These are phyloP conservation scores for Clathrus columnatus DNA, from an alignment of 768 basidiomycete genomes.

Conservation along the genomic window DNA sequence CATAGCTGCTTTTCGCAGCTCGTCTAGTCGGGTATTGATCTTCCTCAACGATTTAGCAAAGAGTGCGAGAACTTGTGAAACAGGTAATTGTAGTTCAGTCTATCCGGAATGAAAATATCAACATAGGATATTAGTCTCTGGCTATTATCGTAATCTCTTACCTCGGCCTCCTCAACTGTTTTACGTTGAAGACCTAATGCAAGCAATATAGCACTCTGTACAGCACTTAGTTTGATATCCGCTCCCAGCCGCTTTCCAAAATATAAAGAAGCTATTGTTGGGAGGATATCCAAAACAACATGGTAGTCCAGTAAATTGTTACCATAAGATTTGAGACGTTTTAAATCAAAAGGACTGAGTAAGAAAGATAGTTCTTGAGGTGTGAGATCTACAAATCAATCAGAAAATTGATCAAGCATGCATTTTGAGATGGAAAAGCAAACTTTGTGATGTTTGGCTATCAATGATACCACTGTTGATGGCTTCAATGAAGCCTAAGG, in stretches of 20 bases:
- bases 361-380: conserved; percentile 49
- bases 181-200: conserved; percentile 88
- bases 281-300: conserved; percentile 87
- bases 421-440: conserved; percentile 8
- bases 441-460: conserved; percentile 30
- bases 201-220: conserved; percentile 86
- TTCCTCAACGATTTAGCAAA: conserved; percentile 89
- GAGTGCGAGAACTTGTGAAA: conserved; percentile 80
- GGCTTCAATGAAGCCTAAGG: conserved; percentile 83
- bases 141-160: conserved; percentile 25
- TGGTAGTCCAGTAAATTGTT: conserved; percentile 97
- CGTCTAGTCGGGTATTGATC: conserved; percentile 63
- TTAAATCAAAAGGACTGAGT: conserved; percentile 88
- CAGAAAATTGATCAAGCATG: background rate
- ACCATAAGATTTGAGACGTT: conserved; percentile 90
- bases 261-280: conserved; percentile 70
- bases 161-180: conserved; percentile 82
- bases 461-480: conserved; percentile 52
- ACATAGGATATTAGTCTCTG: no score
- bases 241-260: conserved; percentile 68
- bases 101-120: conserved; percentile 22
- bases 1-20: conserved; percentile 73
- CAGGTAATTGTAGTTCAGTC: conserved; percentile 75
- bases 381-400: conserved; percentile 38
- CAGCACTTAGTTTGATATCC: conserved; percentile 66